phyloP scores from a whole-genome alignment of 2,329 filamentous ascomycete species.

The Venturia oleaginea region DNA sequence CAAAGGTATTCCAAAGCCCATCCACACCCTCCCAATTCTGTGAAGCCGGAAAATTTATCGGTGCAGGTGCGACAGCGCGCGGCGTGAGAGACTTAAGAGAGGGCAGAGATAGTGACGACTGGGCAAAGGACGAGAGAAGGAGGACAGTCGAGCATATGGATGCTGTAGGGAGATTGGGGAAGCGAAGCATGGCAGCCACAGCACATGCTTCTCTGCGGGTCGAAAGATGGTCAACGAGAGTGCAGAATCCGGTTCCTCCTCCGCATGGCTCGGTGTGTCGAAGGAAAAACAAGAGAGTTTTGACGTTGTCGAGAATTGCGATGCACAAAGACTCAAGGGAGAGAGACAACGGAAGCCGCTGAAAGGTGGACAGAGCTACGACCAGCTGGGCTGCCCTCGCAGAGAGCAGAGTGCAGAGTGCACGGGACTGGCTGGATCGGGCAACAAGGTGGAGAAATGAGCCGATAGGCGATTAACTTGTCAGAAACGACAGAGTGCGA shows the following conservation, averaged over 20 bases:
- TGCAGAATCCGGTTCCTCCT: neutral
- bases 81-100: neutral
- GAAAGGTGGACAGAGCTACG: neutral
- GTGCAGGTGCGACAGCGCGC: conserved; percentile 19
- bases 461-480: conserved; percentile 4
- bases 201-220: conserved; percentile 1
- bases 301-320: neutral
- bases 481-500: neutral
- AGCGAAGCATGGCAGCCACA: neutral
- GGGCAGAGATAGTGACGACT: conserved; percentile 2
- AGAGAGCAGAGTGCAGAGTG: neutral
- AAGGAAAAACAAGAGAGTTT: neutral
- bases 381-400: neutral
- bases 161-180: conserved; percentile 2
- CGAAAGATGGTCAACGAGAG: conserved; percentile 12
- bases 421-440: conserved; percentile 9
- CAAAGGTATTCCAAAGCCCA: conserved; percentile 64
- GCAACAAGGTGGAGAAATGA: conserved; percentile 2
- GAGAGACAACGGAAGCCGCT: neutral
- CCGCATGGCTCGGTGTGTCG: conserved; percentile 4
- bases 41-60: conserved; percentile 26
- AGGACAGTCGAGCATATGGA: neutral
- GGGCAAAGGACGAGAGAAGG: neutral
- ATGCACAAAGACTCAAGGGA: neutral
- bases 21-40: conserved; percentile 36